Evolutionary conservation across 306 rosid genomes (phyloP), one percentile per base, ranked within the genome.

Genomic region (Sesbania bispinosa): DNA sequence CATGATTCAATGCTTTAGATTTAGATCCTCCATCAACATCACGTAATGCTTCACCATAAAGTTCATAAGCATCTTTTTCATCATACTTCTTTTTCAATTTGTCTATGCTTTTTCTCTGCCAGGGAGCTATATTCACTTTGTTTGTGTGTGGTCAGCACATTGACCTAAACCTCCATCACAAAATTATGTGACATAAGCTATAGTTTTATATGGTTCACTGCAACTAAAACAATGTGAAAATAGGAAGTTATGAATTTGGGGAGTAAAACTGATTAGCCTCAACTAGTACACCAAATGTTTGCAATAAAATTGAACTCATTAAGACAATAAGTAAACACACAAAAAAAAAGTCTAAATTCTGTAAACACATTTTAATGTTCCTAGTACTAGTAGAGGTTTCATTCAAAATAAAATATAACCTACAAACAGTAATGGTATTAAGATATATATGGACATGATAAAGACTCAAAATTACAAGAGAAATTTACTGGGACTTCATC

Each of bases 71-170:
- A 72, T 84, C 89, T 76, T 84, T 79, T 72, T 70, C 73, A 41
- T 76, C 83, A 78, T 79, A 46, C 57, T 53, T 15, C 24, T 66
- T 78, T 69, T 62, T 82, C 80, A 70, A 41, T 42, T 59, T 32
- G 30, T 76, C 52, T 30, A 86, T 84, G 16, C 8, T 20, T 32
- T 74, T 24, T 7, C 46, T 80, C 82, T 82, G 95, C 88, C 86
- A 82, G 66, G 83, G 48, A 32, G 30, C 42, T 46, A 82, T 80
- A 41, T 82, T 80, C 71, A 86, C 95, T 62, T 74, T 67, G 73
- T 53, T 74, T 60, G 77, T 74, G 55, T 80, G 83, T 14, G 80
- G n/a, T 74, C 73, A 74, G 45, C 48, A 80, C 68, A 61, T 80
- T 80, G 71, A 80, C 83, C 80, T 79, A 74, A 50, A 74, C 43